Percentiles rank a stretch among this genome's conserved stretches.
Evolutionary conservation across 305 asterid genomes (phyloP).

Genomic region (Solanum hybrid): DNA sequence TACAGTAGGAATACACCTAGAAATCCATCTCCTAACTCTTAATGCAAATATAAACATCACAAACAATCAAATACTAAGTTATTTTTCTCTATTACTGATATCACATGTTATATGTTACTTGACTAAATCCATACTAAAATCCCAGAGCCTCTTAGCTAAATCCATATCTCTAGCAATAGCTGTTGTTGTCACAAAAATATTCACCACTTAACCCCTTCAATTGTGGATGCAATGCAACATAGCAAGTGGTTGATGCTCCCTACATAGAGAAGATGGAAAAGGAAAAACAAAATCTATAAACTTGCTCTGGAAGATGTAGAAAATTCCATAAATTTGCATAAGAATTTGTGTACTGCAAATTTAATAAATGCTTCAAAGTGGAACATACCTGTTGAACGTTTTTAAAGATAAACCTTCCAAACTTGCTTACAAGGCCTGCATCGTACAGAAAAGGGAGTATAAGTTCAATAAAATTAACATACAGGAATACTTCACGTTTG

Average conservation of each 20-base stretch:
- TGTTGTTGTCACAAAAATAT: constrained; percentile 37
- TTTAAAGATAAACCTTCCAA: constrained; percentile 22
- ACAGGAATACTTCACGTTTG: not conserved
- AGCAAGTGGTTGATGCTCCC: constrained; percentile 91
- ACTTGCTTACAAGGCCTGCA: not conserved
- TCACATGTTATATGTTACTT: not conserved
- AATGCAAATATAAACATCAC: not conserved
- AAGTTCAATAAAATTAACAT: not conserved
- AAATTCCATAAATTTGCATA: not conserved
- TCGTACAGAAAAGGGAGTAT: not conserved
- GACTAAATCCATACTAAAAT: constrained; percentile 11
- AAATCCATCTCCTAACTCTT: not conserved
- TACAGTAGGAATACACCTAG: not conserved
- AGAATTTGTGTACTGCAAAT: not conserved
- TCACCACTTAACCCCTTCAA: constrained; percentile 61
- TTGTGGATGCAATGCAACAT: constrained; percentile 73
- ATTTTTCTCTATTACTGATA: not conserved
- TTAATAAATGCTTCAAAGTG: not conserved
- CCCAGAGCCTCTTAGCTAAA: constrained; percentile 64
- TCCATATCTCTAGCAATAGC: constrained; percentile 32
- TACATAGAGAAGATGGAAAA: not conserved
- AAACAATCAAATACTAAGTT: not conserved
- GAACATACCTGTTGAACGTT: constrained; percentile 36
- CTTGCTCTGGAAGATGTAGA: not conserved
- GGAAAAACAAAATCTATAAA: not conserved